Conservation (phyloP, 2,329 filamentous ascomycete species). For the Elsinoe fawcettii region DNA sequence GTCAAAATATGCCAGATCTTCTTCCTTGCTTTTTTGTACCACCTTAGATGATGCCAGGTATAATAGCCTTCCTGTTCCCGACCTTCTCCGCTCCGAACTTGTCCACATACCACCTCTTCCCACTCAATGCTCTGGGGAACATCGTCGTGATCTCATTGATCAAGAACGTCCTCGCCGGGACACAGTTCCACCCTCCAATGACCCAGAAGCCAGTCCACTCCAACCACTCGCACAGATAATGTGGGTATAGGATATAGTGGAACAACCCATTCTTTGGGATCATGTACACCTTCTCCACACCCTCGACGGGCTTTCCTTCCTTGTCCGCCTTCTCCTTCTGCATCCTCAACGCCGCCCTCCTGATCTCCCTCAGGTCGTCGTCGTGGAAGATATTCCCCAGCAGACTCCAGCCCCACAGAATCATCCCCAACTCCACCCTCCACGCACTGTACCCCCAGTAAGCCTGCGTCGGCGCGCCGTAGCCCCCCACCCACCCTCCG, state of each 20-base stretch:
- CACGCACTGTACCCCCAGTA: conserved; percentile 43
- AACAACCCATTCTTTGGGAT: conserved; percentile 81
- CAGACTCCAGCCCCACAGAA: conserved; percentile 69
- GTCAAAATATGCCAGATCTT: not conserved
- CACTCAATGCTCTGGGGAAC: conserved; percentile 75
- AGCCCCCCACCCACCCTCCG: conserved; percentile 73
- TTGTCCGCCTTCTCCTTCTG: conserved; percentile 45
- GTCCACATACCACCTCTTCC: conserved; percentile 76
- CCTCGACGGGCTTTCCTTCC: conserved; percentile 38
- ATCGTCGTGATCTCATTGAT: conserved; percentile 85
- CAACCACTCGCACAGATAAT: conserved; percentile 94
- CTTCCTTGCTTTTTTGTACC: not conserved
- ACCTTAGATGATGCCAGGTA: conserved; percentile 48
- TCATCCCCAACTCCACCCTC: conserved; percentile 55
- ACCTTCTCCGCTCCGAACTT: conserved; percentile 82
- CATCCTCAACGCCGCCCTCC: conserved; percentile 57
- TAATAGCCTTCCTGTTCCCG: conserved; percentile 63
- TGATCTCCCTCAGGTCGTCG: conserved; percentile 78
- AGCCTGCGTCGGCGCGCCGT: conserved; percentile 57
- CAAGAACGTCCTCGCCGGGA: conserved; percentile 72
- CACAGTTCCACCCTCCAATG: conserved; percentile 55
- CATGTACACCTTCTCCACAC: conserved; percentile 75
- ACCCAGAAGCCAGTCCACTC: conserved; percentile 92
- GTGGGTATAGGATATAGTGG: conserved; percentile 73
- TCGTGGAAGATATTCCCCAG: conserved; percentile 81